A percentile compares a stretch with the other conserved stretches of the same genome.
phyloP scores from a whole-genome alignment of 768 basidiomycete genomes.

The Stropharia rugosoannulata region DNA sequence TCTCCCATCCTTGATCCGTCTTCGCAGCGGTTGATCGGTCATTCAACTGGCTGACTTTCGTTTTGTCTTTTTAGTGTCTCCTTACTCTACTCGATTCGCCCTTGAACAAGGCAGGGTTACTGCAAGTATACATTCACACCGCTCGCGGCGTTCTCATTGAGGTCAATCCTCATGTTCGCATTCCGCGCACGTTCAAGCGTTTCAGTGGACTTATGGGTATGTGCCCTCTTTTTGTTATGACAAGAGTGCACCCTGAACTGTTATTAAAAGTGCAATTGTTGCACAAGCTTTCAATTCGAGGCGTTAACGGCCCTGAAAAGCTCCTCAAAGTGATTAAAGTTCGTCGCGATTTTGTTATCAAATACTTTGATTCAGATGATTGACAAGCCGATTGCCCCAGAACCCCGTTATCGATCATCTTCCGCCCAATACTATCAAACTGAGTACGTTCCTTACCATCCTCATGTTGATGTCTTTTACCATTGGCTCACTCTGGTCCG shows the following conservation, averaged over 20 bases:
- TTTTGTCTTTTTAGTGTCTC: constrained; percentile 63
- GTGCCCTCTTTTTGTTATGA: constrained; percentile 9
- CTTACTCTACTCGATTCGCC: constrained; percentile 96
- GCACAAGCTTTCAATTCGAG: constrained; percentile 92
- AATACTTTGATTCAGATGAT: not conserved
- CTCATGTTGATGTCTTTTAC: not conserved
- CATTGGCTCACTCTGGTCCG: constrained; percentile 2
- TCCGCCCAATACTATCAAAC: constrained; percentile 92
- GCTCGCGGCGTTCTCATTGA: constrained; percentile 96
- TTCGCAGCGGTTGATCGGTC: constrained; percentile 2
- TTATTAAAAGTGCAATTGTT: constrained; percentile 81
- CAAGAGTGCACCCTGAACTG: not conserved
- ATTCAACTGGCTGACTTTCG: not conserved
- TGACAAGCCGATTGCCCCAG: constrained; percentile 34
- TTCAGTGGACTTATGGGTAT: constrained; percentile 98
- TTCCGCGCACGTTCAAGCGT: constrained; percentile 97
- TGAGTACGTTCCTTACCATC: constrained; percentile 59
- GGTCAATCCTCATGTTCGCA: constrained; percentile 96
- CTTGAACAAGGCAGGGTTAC: constrained; percentile 92
- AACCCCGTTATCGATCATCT: constrained; percentile 95
- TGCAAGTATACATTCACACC: constrained; percentile 98
- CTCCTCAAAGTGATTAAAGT: constrained; percentile 96
- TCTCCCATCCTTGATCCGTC: not conserved
- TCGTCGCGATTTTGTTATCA: constrained; percentile 14
- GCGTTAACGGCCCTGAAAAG: constrained; percentile 96